Conservation (phyloP, 352 stramenopile species). For the Pythium volutum region DNA sequence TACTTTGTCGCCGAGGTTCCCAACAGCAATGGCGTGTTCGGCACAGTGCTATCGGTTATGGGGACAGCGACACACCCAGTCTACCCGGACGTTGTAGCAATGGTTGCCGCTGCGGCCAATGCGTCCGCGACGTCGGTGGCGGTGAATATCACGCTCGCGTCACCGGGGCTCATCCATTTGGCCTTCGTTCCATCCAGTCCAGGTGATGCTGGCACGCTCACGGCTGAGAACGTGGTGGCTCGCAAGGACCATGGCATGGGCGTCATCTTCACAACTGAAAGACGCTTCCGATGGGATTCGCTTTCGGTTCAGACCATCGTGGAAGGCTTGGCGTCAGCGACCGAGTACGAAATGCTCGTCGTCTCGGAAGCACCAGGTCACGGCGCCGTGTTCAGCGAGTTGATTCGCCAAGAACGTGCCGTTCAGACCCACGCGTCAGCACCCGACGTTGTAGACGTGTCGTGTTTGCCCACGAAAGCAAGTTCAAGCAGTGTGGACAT, state of each 20-base stretch:
- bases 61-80: constrained; percentile 53
- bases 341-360: constrained; percentile 55
- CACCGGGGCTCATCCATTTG: constrained; percentile 47
- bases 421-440: constrained; percentile 57
- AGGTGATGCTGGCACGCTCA: background rate
- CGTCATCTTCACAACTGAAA: constrained; percentile 26
- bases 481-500: constrained; percentile 44
- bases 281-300: constrained; percentile 27
- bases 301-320: constrained; percentile 31
- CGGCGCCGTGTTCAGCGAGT: constrained; percentile 47
- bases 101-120: constrained; percentile 28
- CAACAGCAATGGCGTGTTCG: constrained; percentile 78
- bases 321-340: constrained; percentile 36
- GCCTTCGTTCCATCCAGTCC: constrained; percentile 37
- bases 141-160: constrained; percentile 35
- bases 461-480: constrained; percentile 32
- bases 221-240: constrained; percentile 10
- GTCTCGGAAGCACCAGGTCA: constrained; percentile 51
- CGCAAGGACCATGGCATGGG: background rate
- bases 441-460: constrained; percentile 35
- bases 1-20: constrained; percentile 79
- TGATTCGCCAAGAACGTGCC: constrained; percentile 24
- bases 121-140: constrained; percentile 32
- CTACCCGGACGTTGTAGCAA: constrained; percentile 32
- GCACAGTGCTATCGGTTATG: constrained; percentile 59